These are phyloP conservation scores for Alternaria hordeiaustralica DNA, from an alignment of 2,329 filamentous ascomycete species.

Conservation along the genomic window DNA sequence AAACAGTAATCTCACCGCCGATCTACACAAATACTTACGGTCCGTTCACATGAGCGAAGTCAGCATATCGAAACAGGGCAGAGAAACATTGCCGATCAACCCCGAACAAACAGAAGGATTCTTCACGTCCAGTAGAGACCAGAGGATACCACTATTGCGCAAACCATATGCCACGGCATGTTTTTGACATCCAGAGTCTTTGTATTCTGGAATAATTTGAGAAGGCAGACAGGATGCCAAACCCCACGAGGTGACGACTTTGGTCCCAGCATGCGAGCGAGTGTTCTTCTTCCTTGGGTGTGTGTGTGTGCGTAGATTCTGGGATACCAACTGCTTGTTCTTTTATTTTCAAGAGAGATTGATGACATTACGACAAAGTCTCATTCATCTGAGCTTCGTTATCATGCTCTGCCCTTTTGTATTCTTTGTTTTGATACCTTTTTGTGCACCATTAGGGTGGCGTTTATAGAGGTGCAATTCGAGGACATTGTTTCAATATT, in stretches of 20 bases:
- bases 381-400: conserved; percentile 7
- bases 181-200: conserved; percentile 7
- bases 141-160: conserved; percentile 10
- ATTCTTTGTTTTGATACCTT: conserved; percentile 12
- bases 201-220: conserved; percentile 6
- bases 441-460: conserved; percentile 30
- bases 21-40: neutral
- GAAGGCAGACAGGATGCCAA: neutral
- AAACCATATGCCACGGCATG: conserved; percentile 6
- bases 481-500: neutral
- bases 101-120: neutral
- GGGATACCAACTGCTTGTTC: conserved; percentile 23
- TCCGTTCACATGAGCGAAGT: neutral
- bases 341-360: conserved; percentile 9
- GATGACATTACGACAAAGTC: conserved; percentile 9
- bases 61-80: neutral
- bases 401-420: neutral
- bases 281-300: conserved; percentile 13
- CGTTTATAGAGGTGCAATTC: conserved; percentile 39
- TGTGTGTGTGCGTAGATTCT: conserved; percentile 19
- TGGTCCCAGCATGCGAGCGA: conserved; percentile 7
- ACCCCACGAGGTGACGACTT: conserved; percentile 5
- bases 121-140: neutral
- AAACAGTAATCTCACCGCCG: conserved; percentile 14
- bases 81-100: neutral